phyloP scores from a whole-genome alignment of 2,329 filamentous ascomycete species.

The Nannizzia gypsea region DNA sequence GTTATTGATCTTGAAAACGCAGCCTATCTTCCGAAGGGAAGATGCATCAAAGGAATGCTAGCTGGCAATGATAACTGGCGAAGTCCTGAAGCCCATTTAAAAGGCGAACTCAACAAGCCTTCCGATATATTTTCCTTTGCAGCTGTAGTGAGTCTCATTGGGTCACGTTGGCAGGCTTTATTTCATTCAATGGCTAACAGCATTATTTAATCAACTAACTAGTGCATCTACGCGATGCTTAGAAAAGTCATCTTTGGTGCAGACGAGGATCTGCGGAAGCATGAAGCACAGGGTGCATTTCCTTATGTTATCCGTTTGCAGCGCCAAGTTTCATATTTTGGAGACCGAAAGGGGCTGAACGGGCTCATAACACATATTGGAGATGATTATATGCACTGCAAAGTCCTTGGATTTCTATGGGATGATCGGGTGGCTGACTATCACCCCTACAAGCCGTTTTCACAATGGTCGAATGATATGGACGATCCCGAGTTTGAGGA shows the following conservation, averaged over 20 bases:
- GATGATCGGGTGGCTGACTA: constrained; percentile 23
- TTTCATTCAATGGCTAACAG: constrained; percentile 8
- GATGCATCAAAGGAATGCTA: constrained; percentile 19
- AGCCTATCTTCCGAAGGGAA: constrained; percentile 24
- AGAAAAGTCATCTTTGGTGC: constrained; percentile 33
- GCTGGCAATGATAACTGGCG: constrained; percentile 26
- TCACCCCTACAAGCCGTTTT: constrained; percentile 24
- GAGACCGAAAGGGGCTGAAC: constrained; percentile 30
- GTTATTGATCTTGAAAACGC: constrained; percentile 22
- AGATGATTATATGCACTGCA: constrained; percentile 22
- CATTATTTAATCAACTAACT: neutral
- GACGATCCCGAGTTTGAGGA: constrained; percentile 22
- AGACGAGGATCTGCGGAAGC: constrained; percentile 24
- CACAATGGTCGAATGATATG: constrained; percentile 20
- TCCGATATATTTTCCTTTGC: constrained; percentile 27
- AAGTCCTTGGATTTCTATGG: constrained; percentile 25
- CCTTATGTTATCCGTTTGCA: constrained; percentile 29
- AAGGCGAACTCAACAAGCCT: constrained; percentile 19
- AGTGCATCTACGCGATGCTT: constrained; percentile 38
- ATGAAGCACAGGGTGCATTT: constrained; percentile 26
- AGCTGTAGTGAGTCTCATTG: constrained; percentile 17
- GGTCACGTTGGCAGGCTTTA: too few species aligned
- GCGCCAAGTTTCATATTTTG: constrained; percentile 38
- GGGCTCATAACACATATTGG: constrained; percentile 28
- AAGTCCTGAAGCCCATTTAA: constrained; percentile 24